phyloP scores from a whole-genome alignment of 2,329 filamentous ascomycete species.

The Onygenales sp. region DNA sequence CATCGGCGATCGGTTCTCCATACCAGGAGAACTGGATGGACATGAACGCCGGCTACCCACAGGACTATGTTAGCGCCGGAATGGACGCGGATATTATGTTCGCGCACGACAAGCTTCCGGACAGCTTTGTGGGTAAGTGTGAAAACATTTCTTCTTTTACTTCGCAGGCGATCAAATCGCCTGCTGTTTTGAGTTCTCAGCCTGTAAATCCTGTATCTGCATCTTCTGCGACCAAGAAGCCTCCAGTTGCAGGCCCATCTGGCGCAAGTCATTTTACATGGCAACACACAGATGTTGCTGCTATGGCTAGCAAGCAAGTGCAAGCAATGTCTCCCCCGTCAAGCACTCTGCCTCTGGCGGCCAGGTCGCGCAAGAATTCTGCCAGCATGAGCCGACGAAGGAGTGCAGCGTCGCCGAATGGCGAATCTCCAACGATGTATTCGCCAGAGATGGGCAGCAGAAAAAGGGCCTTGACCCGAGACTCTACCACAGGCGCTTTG shows the following conservation, averaged over 20 bases:
- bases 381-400: not conserved
- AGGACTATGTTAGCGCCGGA: constrained; percentile 38
- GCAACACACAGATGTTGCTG: constrained; percentile 1
- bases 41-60: constrained; percentile 46
- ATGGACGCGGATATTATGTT: constrained; percentile 35
- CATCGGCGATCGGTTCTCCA: constrained; percentile 59
- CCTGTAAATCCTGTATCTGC: not conserved
- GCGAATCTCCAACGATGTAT: not conserved
- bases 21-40: constrained; percentile 53
- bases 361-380: not conserved
- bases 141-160: constrained; percentile 26
- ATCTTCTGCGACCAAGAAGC: not conserved
- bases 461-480: constrained; percentile 2
- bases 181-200: not conserved
- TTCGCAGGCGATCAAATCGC: not conserved
- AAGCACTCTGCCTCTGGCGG: not conserved
- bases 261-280: not conserved
- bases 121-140: constrained; percentile 39
- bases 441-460: not conserved
- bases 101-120: constrained; percentile 34
- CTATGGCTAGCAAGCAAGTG: not conserved
- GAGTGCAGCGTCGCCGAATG: not conserved
- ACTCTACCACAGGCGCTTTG: not conserved
- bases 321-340: constrained; percentile 1
- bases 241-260: too few species aligned